Evolutionary conservation across 1,284 basidiomycete species (phyloP).

Genomic region (Leccinum fallax): DNA sequence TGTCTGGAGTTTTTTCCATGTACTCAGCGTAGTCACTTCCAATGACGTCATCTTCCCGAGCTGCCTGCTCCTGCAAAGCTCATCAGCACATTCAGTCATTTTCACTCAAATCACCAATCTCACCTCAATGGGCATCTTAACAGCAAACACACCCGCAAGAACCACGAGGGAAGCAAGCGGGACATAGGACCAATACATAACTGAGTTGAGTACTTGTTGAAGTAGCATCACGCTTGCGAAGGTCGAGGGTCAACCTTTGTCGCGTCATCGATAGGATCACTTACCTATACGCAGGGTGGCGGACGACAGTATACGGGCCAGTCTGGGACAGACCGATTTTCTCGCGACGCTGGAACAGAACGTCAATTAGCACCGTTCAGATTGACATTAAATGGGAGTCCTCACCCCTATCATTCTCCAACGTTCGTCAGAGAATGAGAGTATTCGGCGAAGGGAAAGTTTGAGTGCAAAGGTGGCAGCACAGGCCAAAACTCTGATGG

Average conservation of each 20-base stretch:
- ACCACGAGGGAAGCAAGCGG: conserved; percentile 33
- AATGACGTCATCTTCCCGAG: conserved; percentile 31
- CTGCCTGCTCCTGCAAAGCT: conserved; percentile 30
- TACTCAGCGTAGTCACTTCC: conserved; percentile 38
- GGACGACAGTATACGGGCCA: conserved; percentile 38
- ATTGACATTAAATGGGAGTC: neutral
- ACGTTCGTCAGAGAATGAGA: conserved; percentile 26
- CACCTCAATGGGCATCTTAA: conserved; percentile 41
- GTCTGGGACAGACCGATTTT: conserved; percentile 32
- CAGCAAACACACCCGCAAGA: conserved; percentile 26
- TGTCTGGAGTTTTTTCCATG: conserved; percentile 35
- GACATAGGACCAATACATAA: conserved; percentile 41
- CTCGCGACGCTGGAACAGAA: conserved; percentile 27
- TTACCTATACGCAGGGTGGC: conserved; percentile 38
- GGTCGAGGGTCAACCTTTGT: conserved; percentile 1
- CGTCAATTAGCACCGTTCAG: neutral
- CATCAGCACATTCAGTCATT: conserved; percentile 6
- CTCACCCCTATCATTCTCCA: conserved; percentile 36
- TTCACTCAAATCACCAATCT: neutral
- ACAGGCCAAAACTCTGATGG: conserved; percentile 31
- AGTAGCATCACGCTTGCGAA: conserved; percentile 31
- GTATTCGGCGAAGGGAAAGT: conserved; percentile 14
- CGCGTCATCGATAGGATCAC: neutral
- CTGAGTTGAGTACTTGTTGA: conserved; percentile 29
- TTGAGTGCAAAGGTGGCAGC: conserved; percentile 24